phyloP scores from a whole-genome alignment of 345 rosid species.

The Hirschfeldia incana region DNA sequence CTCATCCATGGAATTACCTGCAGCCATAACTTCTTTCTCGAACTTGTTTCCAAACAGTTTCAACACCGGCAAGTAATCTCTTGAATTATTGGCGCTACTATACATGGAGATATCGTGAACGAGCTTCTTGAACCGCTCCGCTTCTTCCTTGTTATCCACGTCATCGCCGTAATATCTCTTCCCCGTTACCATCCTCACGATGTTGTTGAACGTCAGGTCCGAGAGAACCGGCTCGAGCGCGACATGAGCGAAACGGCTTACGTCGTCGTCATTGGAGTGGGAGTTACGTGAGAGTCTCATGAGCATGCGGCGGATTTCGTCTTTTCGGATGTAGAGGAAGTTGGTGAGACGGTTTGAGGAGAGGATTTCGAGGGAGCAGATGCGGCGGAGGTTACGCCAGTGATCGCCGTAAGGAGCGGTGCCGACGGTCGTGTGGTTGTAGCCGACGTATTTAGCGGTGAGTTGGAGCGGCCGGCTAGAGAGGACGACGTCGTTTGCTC shows the following conservation, averaged over 20 bases:
- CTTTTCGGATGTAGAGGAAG: constrained; percentile 38
- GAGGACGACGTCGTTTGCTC: constrained; percentile 49
- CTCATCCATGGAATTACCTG: constrained; percentile 23
- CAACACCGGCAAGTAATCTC: constrained; percentile 35
- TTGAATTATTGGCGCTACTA: constrained; percentile 25
- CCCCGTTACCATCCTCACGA: constrained; percentile 51
- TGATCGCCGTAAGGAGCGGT: constrained; percentile 56
- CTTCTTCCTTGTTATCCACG: constrained; percentile 39
- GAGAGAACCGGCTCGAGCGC: constrained; percentile 28
- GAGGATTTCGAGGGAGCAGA: constrained; percentile 49
- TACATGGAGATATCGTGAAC: constrained; percentile 34
- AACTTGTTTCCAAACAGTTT: constrained; percentile 33
- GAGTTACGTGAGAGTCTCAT: constrained; percentile 29
- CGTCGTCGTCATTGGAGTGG: constrained; percentile 13
- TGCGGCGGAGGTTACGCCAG: constrained; percentile 70
- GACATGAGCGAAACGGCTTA: constrained; percentile 28
- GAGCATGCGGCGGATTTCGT: constrained; percentile 48
- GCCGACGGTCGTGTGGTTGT: constrained; percentile 37
- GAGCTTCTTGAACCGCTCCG: constrained; percentile 44
- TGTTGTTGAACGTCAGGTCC: constrained; percentile 40
- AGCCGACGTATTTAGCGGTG: constrained; percentile 43
- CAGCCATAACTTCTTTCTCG: constrained; percentile 11
- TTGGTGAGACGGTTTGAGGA: constrained; percentile 48
- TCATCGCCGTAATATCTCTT: constrained; percentile 55
- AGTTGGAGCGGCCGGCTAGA: constrained; percentile 51